Evolutionary conservation across 2,329 filamentous ascomycete species (phyloP), one percentile per base, ranked within the genome.

Genomic region (Phoma sp.): DNA sequence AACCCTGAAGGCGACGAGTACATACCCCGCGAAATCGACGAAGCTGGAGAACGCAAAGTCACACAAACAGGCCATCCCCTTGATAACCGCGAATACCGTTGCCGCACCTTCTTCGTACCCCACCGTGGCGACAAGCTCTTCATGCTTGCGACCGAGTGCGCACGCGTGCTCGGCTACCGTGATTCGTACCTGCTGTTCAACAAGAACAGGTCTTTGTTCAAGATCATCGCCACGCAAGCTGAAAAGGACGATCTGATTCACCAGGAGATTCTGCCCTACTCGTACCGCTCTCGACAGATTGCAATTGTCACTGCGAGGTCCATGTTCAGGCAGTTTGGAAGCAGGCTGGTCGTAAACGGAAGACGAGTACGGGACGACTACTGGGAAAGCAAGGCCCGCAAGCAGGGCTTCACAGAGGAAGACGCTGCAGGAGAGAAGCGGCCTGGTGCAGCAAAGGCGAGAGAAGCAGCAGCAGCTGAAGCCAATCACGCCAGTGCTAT

Each of bases 121-220:
- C 88, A 96, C 69, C 84, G 95, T 65, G 92, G 91, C 25, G 89
- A 96, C 63, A 97, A 97, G 77, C 84, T 98, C 6, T 99, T 98
- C 78, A 99, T 99, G 95, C 85, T 99, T 47, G 95, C 95, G 32
- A 99, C 95, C 15, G 95, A 99, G 77, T 98, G 95, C 73, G 95
- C 95, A 22, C 87, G 95, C 63, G 92, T 97, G 4, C 82, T 98
- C 21, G 91, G 92, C 41, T 99, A 99, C 74, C 86, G 95, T 58
- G 95, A 99, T 76, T 97, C 93, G n/a, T 99, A 99, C 74, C 82
- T 99, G 32, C 81, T 99, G 15, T 99, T 99, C 81, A 98, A 98
- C 84, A 97, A 98, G 80, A 98, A 99, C 76, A 85, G 94, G 63
- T 98, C 95, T 2, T 81, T 99, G 8, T 96, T 86, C 82, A 99